A percentile compares a stretch with the other conserved stretches of the same genome.
Evolutionary conservation across 2,329 filamentous ascomycete genomes (phyloP).

Genomic region (Monilinia fructigena): DNA sequence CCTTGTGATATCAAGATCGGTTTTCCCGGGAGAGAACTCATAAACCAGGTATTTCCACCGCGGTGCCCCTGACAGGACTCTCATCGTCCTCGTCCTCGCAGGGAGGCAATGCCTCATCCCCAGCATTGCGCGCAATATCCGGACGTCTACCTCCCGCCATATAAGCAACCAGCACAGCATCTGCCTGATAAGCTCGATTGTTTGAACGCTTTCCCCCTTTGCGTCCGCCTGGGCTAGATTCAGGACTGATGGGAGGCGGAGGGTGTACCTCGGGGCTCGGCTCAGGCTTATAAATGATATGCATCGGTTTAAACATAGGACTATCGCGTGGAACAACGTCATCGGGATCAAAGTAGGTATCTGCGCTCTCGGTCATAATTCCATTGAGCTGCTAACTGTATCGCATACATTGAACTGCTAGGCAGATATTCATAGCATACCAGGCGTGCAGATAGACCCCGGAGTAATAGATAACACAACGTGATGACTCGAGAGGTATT

Average conservation of each 20-base stretch:
- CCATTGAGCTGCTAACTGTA: slow-evolving; percentile 21
- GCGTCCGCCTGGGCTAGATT: slow-evolving; percentile 39
- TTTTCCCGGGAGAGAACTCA: slow-evolving; percentile 31
- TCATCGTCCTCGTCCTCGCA: slow-evolving; percentile 46
- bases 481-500: background rate
- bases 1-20: slow-evolving; percentile 4
- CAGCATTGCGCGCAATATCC: slow-evolving; percentile 61
- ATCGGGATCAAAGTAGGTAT: slow-evolving; percentile 48
- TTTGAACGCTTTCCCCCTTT: slow-evolving; percentile 30
- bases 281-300: slow-evolving; percentile 50
- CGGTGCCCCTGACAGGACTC: slow-evolving; percentile 29
- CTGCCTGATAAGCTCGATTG: slow-evolving; percentile 51
- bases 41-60: slow-evolving; percentile 34
- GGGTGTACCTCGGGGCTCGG: slow-evolving; percentile 51
- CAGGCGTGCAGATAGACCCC: slow-evolving; percentile 23
- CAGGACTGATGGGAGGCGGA: slow-evolving; percentile 47
- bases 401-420: slow-evolving; percentile 19
- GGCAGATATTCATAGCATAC: slow-evolving; percentile 31
- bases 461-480: background rate
- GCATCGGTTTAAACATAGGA: slow-evolving; percentile 44
- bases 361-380: slow-evolving; percentile 22
- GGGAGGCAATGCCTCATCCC: slow-evolving; percentile 51
- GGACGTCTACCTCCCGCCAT: slow-evolving; percentile 63
- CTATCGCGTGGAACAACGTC: slow-evolving; percentile 47
- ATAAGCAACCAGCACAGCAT: slow-evolving; percentile 65